Percentiles rank a stretch among this genome's conserved stretches.
phyloP scores from a whole-genome alignment of 1,284 basidiomycete genomes.

The Ceratorhiza oryzae-sativae region DNA sequence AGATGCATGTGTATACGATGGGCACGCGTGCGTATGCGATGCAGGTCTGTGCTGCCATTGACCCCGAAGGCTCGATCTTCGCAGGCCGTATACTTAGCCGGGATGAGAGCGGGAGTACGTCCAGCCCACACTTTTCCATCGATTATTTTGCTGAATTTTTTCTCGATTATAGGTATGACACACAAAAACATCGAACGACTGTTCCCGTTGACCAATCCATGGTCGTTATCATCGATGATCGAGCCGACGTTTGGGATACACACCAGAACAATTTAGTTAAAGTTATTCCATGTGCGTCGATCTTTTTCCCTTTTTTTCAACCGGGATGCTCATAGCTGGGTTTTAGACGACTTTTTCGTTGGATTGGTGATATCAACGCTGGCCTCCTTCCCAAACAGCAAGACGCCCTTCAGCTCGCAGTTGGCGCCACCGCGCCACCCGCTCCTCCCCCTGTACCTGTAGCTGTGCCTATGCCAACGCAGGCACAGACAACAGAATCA shows the following conservation, averaged over 20 bases:
- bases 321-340: slow-evolving; percentile 26
- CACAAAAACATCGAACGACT: slow-evolving; percentile 90
- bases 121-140: slow-evolving; percentile 31
- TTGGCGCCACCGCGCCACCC: slow-evolving; percentile 54
- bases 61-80: slow-evolving; percentile 87
- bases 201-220: slow-evolving; percentile 98
- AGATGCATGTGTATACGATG: slow-evolving; percentile 99
- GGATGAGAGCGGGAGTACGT: slow-evolving; percentile 93
- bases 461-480: slow-evolving; percentile 45
- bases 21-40: slow-evolving; percentile 97
- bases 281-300: slow-evolving; percentile 87
- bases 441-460: slow-evolving; percentile 49
- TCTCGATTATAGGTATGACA: slow-evolving; percentile 67
- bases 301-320: neutral
- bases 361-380: slow-evolving; percentile 99
- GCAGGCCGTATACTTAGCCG: slow-evolving; percentile 88
- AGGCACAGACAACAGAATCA: too few species aligned
- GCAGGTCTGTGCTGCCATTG: slow-evolving; percentile 92
- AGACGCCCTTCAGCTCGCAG: slow-evolving; percentile 25
- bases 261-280: slow-evolving; percentile 91
- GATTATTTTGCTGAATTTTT: neutral
- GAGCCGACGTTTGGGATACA: slow-evolving; percentile 97
- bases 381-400: slow-evolving; percentile 79
- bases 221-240: slow-evolving; percentile 99
- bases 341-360: slow-evolving; percentile 93